These are phyloP conservation scores for Aspergillus sp. DNA, from an alignment of 2,329 filamentous ascomycete genomes.

Conservation along the genomic window DNA sequence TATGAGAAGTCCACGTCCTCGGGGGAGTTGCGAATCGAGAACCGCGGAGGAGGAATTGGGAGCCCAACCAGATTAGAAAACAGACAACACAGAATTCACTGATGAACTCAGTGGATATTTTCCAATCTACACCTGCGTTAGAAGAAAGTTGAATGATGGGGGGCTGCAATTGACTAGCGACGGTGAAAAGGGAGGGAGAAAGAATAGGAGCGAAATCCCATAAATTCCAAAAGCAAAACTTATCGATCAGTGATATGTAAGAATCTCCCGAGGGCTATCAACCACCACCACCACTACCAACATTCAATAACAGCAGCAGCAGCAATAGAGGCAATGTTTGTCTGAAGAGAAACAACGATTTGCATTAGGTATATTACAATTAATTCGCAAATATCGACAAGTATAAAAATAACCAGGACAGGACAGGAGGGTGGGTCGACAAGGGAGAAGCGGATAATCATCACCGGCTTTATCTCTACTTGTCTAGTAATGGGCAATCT, in stretches of 20 bases:
- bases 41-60: neutral
- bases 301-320: neutral
- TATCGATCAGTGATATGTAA: neutral
- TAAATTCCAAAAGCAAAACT: neutral
- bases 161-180: neutral
- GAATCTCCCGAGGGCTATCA: neutral
- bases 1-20: neutral
- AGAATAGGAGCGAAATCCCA: neutral
- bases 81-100: neutral
- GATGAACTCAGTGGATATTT: neutral
- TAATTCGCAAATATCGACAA: no score
- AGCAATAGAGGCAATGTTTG: neutral
- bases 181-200: neutral
- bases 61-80: neutral
- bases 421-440: neutral
- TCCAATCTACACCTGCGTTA: neutral
- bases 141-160: neutral
- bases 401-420: no score
- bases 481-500: neutral
- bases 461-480: neutral
- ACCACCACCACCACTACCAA: neutral
- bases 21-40: neutral
- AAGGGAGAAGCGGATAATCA: neutral
- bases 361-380: neutral
- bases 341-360: neutral